Conservation (phyloP, 2,329 filamentous ascomycete species). For the Sclerotiophoma versabilis region DNA sequence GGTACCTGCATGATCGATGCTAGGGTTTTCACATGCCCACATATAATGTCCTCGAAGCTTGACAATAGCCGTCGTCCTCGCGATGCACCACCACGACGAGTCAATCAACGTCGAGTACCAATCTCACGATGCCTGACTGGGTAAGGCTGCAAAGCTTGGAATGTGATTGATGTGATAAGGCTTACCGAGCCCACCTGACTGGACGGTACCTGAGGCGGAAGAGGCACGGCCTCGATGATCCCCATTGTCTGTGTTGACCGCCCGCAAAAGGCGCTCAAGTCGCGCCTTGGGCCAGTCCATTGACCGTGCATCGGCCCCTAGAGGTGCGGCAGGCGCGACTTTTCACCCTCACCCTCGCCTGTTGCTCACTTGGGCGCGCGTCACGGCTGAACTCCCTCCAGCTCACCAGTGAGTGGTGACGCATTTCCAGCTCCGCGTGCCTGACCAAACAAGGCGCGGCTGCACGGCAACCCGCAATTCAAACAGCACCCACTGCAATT, state of each 20-base stretch:
- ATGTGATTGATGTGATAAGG: conserved; percentile 8
- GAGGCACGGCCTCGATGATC: conserved; percentile 13
- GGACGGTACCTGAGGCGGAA: conserved; percentile 17
- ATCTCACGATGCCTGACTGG: background rate
- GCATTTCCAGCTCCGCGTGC: conserved; percentile 16
- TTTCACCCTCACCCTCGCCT: conserved; percentile 9
- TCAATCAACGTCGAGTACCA: background rate
- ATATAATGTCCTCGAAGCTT: background rate
- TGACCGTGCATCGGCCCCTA: conserved; percentile 12
- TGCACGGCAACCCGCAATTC: background rate
- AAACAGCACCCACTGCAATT: too few relatives aligned
- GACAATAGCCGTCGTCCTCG: background rate
- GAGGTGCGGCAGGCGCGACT: conserved; percentile 11
- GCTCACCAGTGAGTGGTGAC: background rate
- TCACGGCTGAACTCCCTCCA: background rate
- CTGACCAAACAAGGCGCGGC: conserved; percentile 4
- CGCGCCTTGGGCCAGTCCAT: background rate
- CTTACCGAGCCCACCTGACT: conserved; percentile 10
- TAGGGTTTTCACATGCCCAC: conserved; percentile 6
- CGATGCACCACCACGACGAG: conserved; percentile 5
- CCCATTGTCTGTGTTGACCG: conserved; percentile 12
- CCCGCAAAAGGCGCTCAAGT: background rate
- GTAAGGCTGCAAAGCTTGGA: conserved; percentile 3
- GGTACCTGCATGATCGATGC: conserved; percentile 22
- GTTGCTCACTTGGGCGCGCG: background rate